These are phyloP conservation scores for Aegilops tauschii DNA, from an alignment of 176 grass and related monocot genomes.

Conservation along the genomic window DNA sequence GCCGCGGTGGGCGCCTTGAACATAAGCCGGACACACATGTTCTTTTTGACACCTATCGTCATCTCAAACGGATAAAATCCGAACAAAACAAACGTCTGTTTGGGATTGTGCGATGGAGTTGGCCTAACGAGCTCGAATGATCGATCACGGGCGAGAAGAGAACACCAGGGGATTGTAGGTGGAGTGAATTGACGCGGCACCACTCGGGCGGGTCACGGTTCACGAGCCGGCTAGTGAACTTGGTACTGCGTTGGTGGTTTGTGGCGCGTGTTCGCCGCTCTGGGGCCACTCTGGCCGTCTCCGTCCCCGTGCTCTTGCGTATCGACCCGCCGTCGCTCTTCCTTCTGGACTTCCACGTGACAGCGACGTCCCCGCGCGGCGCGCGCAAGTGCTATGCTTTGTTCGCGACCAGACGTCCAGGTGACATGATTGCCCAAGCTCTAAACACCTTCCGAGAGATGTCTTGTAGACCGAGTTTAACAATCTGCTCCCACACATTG, in stretches of 20 bases:
- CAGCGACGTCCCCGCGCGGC: neutral
- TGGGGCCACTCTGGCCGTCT: slow-evolving; percentile 30
- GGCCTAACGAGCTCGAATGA: slow-evolving; percentile 17
- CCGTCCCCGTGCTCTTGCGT: slow-evolving; percentile 19
- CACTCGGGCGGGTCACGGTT: neutral
- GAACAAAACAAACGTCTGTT: no score
- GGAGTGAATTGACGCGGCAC: neutral
- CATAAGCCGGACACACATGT: no score
- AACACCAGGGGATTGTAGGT: slow-evolving; percentile 3
- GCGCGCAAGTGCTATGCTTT: neutral
- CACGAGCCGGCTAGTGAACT: slow-evolving; percentile 34
- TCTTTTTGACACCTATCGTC: no score
- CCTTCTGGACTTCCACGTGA: neutral
- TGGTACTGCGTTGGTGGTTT: neutral
- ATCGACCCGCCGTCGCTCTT: neutral
- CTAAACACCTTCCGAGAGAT: no score
- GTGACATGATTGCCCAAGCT: neutral
- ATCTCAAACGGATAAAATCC: no score
- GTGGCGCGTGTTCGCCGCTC: slow-evolving; percentile 15
- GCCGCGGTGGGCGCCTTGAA: no score
- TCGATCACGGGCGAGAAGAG: slow-evolving; percentile 39
- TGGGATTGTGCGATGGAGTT: no score
- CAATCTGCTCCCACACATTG: no score
- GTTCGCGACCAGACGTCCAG: neutral
- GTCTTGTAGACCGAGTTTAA: neutral